These are phyloP conservation scores for Blechomonas ayalai DNA, from an alignment of 208 protist genomes.

Conservation along the genomic window DNA sequence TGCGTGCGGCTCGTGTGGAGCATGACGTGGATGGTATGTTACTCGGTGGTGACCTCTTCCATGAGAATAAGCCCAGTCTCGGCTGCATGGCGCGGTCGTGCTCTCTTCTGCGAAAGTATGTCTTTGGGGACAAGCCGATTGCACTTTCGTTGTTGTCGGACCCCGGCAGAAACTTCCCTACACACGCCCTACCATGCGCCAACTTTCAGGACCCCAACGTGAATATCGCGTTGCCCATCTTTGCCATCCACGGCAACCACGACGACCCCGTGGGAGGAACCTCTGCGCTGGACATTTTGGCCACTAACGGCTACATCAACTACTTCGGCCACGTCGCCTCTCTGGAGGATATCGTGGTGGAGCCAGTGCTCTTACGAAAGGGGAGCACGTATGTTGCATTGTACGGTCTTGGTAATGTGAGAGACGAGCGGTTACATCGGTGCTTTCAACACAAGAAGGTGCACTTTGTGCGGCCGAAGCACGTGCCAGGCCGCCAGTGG, in stretches of 20 bases:
- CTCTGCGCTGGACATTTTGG: conserved; percentile 94
- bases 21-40: conserved; percentile 96
- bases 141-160: conserved; percentile 91
- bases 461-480: conserved; percentile 83
- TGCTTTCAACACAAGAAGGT: conserved; percentile 94
- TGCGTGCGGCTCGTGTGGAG: conserved; percentile 88
- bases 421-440: conserved; percentile 96
- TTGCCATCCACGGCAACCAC: conserved; percentile 99
- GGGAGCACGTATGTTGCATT: conserved; percentile 94
- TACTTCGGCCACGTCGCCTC: conserved; percentile 97
- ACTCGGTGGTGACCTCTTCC: conserved; percentile 98
- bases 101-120: conserved; percentile 85
- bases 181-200: conserved; percentile 62
- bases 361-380: conserved; percentile 92
- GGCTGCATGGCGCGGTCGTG: conserved; percentile 84
- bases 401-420: conserved; percentile 97
- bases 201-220: conserved; percentile 97
- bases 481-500: conserved; percentile 62
- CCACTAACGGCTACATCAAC: conserved; percentile 93
- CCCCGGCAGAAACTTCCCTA: conserved; percentile 86
- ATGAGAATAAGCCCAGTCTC: conserved; percentile 98
- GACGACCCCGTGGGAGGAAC: conserved; percentile 97
- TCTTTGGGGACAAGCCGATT: conserved; percentile 89
- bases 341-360: conserved; percentile 91
- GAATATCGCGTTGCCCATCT: conserved; percentile 97